Evolutionary conservation across 176 grass and related monocot genomes (phyloP).

Genomic region (Ensete ventricosum): DNA sequence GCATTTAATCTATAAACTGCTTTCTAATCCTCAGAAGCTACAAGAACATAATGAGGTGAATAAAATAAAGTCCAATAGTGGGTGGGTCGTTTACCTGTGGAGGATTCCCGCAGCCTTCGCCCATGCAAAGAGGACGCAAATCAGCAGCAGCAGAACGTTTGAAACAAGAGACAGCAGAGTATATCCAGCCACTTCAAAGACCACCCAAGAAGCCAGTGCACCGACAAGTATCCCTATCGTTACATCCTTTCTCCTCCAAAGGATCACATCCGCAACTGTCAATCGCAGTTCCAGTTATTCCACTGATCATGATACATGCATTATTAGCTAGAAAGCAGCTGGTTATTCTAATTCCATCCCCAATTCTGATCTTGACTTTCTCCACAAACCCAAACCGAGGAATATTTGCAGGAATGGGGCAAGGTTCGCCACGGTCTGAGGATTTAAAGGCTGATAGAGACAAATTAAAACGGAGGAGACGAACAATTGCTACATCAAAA

Average conservation of each 20-base stretch:
- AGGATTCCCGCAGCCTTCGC: slow-evolving; percentile 59
- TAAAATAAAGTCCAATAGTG: background rate
- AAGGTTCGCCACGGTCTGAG: too few relatives aligned
- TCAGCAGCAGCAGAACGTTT: slow-evolving; percentile 66
- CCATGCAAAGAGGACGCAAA: slow-evolving; percentile 71
- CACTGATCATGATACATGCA: background rate
- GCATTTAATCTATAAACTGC: too few relatives aligned
- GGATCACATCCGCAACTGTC: slow-evolving; percentile 57
- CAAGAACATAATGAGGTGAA: too few relatives aligned
- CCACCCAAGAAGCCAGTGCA: slow-evolving; percentile 37
- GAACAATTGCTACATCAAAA: too few relatives aligned
- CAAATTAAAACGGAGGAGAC: too few relatives aligned
- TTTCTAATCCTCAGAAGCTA: background rate
- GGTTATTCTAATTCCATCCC: background rate
- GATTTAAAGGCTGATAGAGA: too few relatives aligned
- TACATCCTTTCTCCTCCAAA: slow-evolving; percentile 53
- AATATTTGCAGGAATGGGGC: too few relatives aligned
- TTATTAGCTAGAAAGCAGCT: background rate
- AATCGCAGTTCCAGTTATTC: background rate
- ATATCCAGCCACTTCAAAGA: slow-evolving; percentile 37
- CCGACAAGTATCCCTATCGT: slow-evolving; percentile 34
- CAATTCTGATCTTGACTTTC: background rate
- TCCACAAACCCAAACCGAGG: background rate
- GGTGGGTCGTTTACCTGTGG: slow-evolving; percentile 36
- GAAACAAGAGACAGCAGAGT: slow-evolving; percentile 54